Evolutionary conservation across 176 grass and related monocot species (phyloP).

Genomic region (Rhipidocladum racemiflorum): DNA sequence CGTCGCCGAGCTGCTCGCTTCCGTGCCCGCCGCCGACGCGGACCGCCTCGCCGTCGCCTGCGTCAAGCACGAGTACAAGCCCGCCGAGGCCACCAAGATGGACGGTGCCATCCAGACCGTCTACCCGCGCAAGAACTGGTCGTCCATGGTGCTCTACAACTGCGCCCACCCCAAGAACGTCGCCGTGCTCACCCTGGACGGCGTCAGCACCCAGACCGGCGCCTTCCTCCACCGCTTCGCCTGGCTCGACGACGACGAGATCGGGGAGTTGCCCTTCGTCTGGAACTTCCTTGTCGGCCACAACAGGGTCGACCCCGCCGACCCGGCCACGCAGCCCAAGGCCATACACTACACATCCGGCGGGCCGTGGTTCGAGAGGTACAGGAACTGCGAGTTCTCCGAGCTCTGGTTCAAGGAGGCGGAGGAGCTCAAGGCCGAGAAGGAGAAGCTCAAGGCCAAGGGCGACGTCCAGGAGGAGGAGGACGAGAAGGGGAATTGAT

Average conservation of each 20-base stretch:
- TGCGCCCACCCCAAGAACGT: constrained; percentile 75
- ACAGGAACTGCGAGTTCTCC: constrained; percentile 65
- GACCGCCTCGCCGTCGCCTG: constrained; percentile 55
- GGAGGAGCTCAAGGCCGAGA: constrained; percentile 32
- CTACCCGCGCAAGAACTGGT: constrained; percentile 90
- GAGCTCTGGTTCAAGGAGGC: constrained; percentile 69
- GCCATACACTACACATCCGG: constrained; percentile 72
- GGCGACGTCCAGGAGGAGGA: neutral
- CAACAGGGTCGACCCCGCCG: constrained; percentile 52
- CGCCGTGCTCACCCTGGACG: constrained; percentile 55
- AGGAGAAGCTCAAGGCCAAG: constrained; percentile 28
- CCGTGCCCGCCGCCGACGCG: neutral
- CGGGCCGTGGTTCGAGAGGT: constrained; percentile 76
- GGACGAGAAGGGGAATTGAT: constrained; percentile 29
- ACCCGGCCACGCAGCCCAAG: constrained; percentile 50
- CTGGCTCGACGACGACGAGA: constrained; percentile 78
- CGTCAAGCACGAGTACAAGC: constrained; percentile 75
- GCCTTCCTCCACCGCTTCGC: constrained; percentile 73
- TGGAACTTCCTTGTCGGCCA: constrained; percentile 90
- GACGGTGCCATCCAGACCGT: constrained; percentile 72
- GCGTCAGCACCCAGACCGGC: constrained; percentile 67
- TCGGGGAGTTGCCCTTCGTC: constrained; percentile 66
- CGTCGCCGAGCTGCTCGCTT: constrained; percentile 46
- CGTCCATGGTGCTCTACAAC: constrained; percentile 80
- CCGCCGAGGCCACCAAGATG: constrained; percentile 67